phyloP scores from a whole-genome alignment of 148 eudicot species.

The Limonium bicolor region DNA sequence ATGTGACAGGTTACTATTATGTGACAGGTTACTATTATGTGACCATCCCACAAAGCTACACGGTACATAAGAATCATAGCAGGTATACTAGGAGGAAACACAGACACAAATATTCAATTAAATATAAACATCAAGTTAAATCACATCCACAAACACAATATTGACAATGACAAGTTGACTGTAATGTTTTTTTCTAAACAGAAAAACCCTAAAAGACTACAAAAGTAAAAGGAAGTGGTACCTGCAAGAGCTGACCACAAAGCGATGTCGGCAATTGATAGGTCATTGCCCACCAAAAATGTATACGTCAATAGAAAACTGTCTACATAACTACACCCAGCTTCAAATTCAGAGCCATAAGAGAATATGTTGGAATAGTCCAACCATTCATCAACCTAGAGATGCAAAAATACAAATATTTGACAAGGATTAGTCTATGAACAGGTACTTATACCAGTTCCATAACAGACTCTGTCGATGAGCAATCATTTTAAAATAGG shows the following conservation, averaged over 20 bases:
- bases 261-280: conserved; percentile 72
- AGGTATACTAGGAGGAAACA: too few species aligned
- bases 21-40: too few species aligned
- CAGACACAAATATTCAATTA: too few species aligned
- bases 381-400: conserved; percentile 71
- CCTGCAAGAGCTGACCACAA: conserved; percentile 88
- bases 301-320: conserved; percentile 44
- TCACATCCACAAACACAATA: too few species aligned
- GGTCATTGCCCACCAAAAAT: conserved; percentile 52
- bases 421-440: neutral
- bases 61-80: too few species aligned
- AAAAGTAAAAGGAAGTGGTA: conserved; percentile 10
- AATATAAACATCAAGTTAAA: too few species aligned
- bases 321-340: conserved; percentile 58
- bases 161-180: neutral
- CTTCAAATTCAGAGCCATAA: conserved; percentile 74
- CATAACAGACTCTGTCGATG: too few species aligned
- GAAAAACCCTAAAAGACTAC: neutral
- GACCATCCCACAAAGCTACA: too few species aligned
- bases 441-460: too few species aligned
- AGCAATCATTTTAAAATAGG: too few species aligned
- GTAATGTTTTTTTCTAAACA: too few species aligned
- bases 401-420: neutral
- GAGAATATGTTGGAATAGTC: conserved; percentile 52
- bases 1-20: too few species aligned